A percentile compares a stretch with the other conserved stretches of the same genome.
Evolutionary conservation across 2,329 filamentous ascomycete genomes (phyloP).

Genomic region (Alternaria arborescens): DNA sequence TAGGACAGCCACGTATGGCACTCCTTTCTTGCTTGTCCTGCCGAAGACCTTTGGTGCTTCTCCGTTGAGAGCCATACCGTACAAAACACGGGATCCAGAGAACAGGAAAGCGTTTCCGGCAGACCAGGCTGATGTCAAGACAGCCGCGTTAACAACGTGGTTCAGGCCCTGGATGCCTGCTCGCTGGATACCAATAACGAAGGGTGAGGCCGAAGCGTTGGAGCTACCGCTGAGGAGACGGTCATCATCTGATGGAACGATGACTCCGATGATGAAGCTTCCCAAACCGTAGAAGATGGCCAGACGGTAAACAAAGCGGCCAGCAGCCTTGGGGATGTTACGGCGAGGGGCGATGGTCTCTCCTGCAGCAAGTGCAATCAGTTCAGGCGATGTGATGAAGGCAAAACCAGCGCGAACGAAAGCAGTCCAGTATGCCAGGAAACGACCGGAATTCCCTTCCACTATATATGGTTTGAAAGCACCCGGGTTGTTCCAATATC

Average conservation of each 20-base stretch:
- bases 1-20: slow-evolving; percentile 52
- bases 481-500: slow-evolving; percentile 74
- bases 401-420: slow-evolving; percentile 62
- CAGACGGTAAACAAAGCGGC: slow-evolving; percentile 63
- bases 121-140: slow-evolving; percentile 77
- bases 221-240: slow-evolving; percentile 52
- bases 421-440: slow-evolving; percentile 67
- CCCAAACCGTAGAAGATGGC: slow-evolving; percentile 63
- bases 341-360: slow-evolving; percentile 47
- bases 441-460: slow-evolving; percentile 65
- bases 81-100: slow-evolving; percentile 61
- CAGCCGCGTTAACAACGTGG: slow-evolving; percentile 77
- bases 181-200: slow-evolving; percentile 73
- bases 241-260: slow-evolving; percentile 64
- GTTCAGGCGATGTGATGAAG: slow-evolving; percentile 51
- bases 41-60: slow-evolving; percentile 63
- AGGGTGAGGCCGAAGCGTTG: slow-evolving; percentile 48
- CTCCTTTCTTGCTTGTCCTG: slow-evolving; percentile 55
- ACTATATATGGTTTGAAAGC: slow-evolving; percentile 60
- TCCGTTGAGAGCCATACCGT: slow-evolving; percentile 58
- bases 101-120: slow-evolving; percentile 74
- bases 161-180: slow-evolving; percentile 74
- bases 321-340: slow-evolving; percentile 63
- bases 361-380: slow-evolving; percentile 46
- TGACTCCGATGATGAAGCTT: slow-evolving; percentile 67